A percentile compares a stretch with the other conserved stretches of the same genome.
Evolutionary conservation across 2,329 filamentous ascomycete genomes (phyloP).

Genomic region (Coniochaeta ligniaria): DNA sequence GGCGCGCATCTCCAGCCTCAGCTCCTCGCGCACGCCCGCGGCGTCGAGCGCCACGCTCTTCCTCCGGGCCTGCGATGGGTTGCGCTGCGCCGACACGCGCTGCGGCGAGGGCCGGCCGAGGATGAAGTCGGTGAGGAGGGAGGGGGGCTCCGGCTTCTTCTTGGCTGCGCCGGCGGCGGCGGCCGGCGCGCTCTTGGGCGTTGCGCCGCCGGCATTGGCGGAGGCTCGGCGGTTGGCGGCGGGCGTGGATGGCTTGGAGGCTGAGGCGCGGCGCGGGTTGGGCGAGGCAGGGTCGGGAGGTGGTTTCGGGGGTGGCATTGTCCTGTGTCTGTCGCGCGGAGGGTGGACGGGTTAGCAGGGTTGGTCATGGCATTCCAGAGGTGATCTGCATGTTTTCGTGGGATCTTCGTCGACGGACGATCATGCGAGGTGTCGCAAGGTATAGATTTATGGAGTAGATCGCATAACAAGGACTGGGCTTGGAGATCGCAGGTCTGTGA

Average conservation of each 20-base stretch:
- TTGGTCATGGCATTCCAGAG: background rate
- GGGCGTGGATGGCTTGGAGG: constrained; percentile 17
- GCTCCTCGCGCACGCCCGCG: constrained; percentile 44
- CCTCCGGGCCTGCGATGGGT: constrained; percentile 33
- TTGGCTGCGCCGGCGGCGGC: constrained; percentile 16
- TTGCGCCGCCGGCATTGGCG: constrained; percentile 15
- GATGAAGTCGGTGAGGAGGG: constrained; percentile 50
- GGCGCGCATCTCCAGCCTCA: constrained; percentile 49
- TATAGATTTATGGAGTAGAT: too few relatives aligned
- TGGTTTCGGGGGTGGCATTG: constrained; percentile 16
- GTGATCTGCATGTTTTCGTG: background rate
- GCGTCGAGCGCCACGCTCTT: constrained; percentile 45
- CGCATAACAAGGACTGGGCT: background rate
- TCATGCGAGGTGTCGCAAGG: background rate
- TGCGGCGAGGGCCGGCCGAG: constrained; percentile 48
- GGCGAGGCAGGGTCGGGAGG: constrained; percentile 14
- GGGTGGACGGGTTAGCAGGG: background rate
- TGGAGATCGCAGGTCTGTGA: too few relatives aligned
- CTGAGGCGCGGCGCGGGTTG: constrained; percentile 5
- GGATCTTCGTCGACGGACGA: background rate
- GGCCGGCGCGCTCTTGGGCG: constrained; percentile 36
- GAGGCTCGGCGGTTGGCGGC: constrained; percentile 15
- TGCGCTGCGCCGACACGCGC: constrained; percentile 44
- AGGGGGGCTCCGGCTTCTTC: constrained; percentile 35
- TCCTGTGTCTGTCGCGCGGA: constrained; percentile 6